Evolutionary conservation across 306 rosid species (phyloP), one percentile per base, ranked within the genome.

Genomic region (Vigna hirtella): DNA sequence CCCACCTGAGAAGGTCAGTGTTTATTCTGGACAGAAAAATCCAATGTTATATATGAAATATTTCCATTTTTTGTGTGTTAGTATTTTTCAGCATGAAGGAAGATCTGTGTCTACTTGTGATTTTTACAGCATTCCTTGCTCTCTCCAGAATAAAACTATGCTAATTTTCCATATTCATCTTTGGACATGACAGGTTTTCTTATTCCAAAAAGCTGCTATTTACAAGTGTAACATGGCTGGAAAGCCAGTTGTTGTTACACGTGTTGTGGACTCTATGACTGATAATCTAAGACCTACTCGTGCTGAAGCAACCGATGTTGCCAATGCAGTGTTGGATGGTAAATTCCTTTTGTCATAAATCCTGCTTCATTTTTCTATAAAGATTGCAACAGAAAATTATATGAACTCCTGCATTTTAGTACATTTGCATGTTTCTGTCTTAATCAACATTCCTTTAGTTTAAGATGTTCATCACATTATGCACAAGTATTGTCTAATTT

Each of bases 251-350:
- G 98, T 94, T 66, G 89, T 94, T 40, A 94, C 98, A 10, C 98
- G 98, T 83, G 97, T 94, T 58, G 98, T 94, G 50, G 98, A 94
- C 67, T 84, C 97, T 70, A 94, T 94, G 98, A 94, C 98, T 11
- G 89, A 92, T 89, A 94, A 94, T 84, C 86, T 94, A 74, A 87
- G 98, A 53, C 98, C 98, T 83, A 94, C 98, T 76, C 98, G 98
- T 80, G 98, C 98, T 52, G 98, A 94, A 86, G 98, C 98, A 78
- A 94, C 98, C 9, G 98, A 94, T 86, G 97, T 94, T 84, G 98
- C 98, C 77, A 94, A 94, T 89, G 98, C 98, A 40, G 98, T 94
- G 38, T 83, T 94, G 86, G 98, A 94, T 82, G 98, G 98, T 94
- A 81, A 34, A 40, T 26, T 69, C 42, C 36, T 51, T 62, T 73